phyloP scores from a whole-genome alignment of 2,329 filamentous ascomycete genomes.

The Fusarium devonianum region DNA sequence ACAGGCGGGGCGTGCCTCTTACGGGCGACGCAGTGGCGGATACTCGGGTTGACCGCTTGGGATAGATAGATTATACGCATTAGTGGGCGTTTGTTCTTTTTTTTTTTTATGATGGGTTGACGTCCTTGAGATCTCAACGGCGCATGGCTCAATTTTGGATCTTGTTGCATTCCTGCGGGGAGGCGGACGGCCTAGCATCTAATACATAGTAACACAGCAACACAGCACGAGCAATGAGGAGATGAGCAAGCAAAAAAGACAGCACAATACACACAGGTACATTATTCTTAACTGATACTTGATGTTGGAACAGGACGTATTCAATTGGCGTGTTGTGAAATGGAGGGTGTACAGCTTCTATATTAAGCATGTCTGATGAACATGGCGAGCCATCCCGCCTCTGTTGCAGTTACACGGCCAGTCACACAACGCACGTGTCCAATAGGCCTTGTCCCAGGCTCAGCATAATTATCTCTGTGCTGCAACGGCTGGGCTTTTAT shows the following conservation, averaged over 20 bases:
- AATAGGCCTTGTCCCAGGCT: not conserved
- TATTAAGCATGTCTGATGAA: conserved; percentile 16
- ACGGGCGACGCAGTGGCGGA: not conserved
- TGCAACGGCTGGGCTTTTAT: too few relatives aligned
- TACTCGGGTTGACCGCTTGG: not conserved
- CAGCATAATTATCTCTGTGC: too few relatives aligned
- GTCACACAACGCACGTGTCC: conserved; percentile 17
- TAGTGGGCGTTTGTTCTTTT: conserved; percentile 23
- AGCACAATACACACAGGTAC: not conserved
- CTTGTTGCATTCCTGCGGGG: conserved; percentile 25
- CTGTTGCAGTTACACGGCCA: not conserved
- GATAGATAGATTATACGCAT: conserved; percentile 1
- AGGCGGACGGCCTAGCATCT: conserved; percentile 20
- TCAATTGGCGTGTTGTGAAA: not conserved
- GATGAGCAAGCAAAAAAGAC: conserved; percentile 1
- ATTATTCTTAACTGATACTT: not conserved
- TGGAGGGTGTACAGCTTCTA: conserved; percentile 12
- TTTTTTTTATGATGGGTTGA: not conserved
- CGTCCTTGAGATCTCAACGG: conserved; percentile 8
- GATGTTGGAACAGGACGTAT: not conserved
- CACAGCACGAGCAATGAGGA: conserved; percentile 4
- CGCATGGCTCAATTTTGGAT: conserved; percentile 26
- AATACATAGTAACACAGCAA: conserved; percentile 23
- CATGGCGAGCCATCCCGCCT: too few relatives aligned
- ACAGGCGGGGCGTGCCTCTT: conserved; percentile 1